A percentile compares a stretch with the other conserved stretches of the same genome.
Conservation (phyloP, 768 basidiomycete genomes). For the Termitomyces sp. region DNA sequence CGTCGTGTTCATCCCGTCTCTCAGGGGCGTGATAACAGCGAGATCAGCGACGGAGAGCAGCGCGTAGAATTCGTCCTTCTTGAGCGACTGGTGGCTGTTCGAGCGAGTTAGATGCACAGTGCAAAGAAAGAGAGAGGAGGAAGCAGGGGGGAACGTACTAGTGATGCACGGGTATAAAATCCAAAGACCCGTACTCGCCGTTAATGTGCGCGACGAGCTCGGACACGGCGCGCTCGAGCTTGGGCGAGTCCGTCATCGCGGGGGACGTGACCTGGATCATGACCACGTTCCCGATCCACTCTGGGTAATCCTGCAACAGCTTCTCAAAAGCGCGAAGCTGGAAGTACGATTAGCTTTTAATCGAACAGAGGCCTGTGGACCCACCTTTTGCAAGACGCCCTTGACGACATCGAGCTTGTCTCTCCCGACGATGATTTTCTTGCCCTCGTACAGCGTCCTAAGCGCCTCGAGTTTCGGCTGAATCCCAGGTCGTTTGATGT, state of each 20-base stretch:
- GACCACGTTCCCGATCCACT: conserved; percentile 90
- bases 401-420: conserved; percentile 99
- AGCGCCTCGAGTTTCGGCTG: conserved; percentile 88
- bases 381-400: conserved; percentile 91
- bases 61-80: conserved; percentile 97
- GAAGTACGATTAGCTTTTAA: neutral
- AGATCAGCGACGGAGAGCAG: conserved; percentile 90
- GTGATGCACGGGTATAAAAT: conserved; percentile 97
- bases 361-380: neutral
- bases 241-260: conserved; percentile 85
- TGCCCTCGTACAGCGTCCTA: conserved; percentile 80
- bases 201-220: conserved; percentile 95
- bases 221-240: conserved; percentile 89
- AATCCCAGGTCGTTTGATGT: conserved; percentile 76
- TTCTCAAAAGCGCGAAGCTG: conserved; percentile 95
- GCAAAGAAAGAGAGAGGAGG: too few relatives aligned
- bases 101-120: too few relatives aligned
- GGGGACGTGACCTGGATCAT: conserved; percentile 94
- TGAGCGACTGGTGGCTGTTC: conserved; percentile 92
- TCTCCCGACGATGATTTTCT: conserved; percentile 97
- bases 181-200: conserved; percentile 88
- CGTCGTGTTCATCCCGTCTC: conserved; percentile 99
- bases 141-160: conserved; percentile 87
- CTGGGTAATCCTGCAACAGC: conserved; percentile 86
- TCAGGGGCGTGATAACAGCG: conserved; percentile 89